These are phyloP conservation scores for Picochlorum sp. DNA, from an alignment of 139 green algal species.

Conservation along the genomic window DNA sequence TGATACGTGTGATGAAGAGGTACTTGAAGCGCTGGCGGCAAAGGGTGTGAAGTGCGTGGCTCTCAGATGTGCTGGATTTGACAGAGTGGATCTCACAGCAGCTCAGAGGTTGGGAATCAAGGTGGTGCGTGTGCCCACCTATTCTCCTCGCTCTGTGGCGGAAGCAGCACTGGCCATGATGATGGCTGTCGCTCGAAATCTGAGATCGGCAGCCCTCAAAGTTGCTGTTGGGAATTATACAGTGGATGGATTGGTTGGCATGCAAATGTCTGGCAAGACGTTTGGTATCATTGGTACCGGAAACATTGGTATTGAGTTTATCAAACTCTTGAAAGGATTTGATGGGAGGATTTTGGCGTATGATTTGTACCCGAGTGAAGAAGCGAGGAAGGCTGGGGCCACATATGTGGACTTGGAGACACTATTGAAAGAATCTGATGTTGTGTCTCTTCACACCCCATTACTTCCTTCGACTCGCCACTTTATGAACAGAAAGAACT, in stretches of 20 bases:
- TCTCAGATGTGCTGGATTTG: slow-evolving; percentile 69
- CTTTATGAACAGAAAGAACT: slow-evolving; percentile 49
- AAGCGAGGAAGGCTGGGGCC: slow-evolving; percentile 14
- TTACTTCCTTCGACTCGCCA: slow-evolving; percentile 57
- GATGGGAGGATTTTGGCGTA: slow-evolving; percentile 22
- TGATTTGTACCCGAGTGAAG: slow-evolving; percentile 12
- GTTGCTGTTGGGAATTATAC: slow-evolving; percentile 61
- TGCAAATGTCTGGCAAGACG: slow-evolving; percentile 56
- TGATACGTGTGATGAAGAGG: slow-evolving; percentile 37
- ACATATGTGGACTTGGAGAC: slow-evolving; percentile 21
- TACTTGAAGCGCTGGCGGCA: slow-evolving; percentile 39
- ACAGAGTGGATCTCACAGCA: slow-evolving; percentile 52
- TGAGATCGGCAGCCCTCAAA: slow-evolving; percentile 38
- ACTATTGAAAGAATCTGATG: slow-evolving; percentile 20
- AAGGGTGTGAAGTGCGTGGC: slow-evolving; percentile 52
- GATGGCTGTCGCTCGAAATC: slow-evolving; percentile 54
- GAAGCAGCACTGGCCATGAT: slow-evolving; percentile 67
- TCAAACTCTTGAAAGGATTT: slow-evolving; percentile 29
- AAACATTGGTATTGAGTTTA: slow-evolving; percentile 57
- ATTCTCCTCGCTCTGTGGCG: slow-evolving; percentile 59
- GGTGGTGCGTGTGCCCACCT: slow-evolving; percentile 63
- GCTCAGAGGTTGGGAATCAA: slow-evolving; percentile 15
- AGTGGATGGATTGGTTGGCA: slow-evolving; percentile 64
- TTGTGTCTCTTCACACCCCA: slow-evolving; percentile 34
- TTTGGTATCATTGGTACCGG: slow-evolving; percentile 75